Evolutionary conservation across 2,329 filamentous ascomycete species (phyloP).

Genomic region (Zopfia rhizophila): DNA sequence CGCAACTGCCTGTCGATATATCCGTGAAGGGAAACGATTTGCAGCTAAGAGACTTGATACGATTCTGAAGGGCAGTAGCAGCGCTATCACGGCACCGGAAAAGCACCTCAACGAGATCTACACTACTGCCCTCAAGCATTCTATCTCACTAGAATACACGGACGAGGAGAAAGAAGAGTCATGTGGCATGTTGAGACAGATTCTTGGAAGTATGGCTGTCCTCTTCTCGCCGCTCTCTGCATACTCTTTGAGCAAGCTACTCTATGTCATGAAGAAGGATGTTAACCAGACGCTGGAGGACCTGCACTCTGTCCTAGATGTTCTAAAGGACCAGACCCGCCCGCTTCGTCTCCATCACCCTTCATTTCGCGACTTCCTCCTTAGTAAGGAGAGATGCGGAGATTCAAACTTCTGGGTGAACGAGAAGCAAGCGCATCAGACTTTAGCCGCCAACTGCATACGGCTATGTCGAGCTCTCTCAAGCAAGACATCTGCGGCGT

Average conservation of each 20-base stretch:
- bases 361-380: conserved; percentile 44
- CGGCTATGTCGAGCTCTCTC: conserved; percentile 2
- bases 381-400: conserved; percentile 28
- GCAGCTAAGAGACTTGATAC: conserved; percentile 17
- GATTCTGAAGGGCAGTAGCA: conserved; percentile 12
- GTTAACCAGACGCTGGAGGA: conserved; percentile 4
- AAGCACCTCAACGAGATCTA: conserved; percentile 19
- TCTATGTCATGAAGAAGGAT: conserved; percentile 1
- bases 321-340: conserved; percentile 9
- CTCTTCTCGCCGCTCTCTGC: conserved; percentile 5
- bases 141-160: conserved; percentile 7
- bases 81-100: conserved; percentile 1
- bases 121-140: conserved; percentile 16
- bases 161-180: conserved; percentile 8
- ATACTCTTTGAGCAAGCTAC: conserved; percentile 12
- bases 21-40: conserved; percentile 16
- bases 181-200: conserved; percentile 4
- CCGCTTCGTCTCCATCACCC: conserved; percentile 23
- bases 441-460: conserved; percentile 1
- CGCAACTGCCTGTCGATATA: conserved; percentile 35
- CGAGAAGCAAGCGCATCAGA: conserved; percentile 8
- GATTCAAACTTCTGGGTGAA: no score
- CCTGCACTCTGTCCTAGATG: conserved; percentile 22
- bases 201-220: conserved; percentile 15
- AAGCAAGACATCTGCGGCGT: conserved; percentile 12